Evolutionary conservation across 2,329 filamentous ascomycete species (phyloP), one percentile per base, ranked within the genome.

Genomic region (Epichloe elymi): DNA sequence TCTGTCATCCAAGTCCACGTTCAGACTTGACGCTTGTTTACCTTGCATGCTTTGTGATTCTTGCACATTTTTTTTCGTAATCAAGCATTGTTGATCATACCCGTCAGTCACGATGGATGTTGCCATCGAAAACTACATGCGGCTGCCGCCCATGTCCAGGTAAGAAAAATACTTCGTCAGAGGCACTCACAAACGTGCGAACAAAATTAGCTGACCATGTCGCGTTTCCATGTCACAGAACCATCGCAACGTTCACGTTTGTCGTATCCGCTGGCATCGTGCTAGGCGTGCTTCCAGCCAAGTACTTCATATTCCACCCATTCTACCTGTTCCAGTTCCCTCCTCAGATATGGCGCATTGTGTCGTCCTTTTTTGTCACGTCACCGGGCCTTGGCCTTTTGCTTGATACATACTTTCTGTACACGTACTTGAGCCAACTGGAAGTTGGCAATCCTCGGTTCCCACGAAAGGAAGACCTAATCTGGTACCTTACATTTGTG

Each of bases 401-500:
- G 38, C 75, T 89, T 67, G 85, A 91, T 65, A 80, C 86, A 47
- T 90, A 87, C 67, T 83, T 74, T 49, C 59, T 93, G 57, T 95
- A 84, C 71, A 83, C 78, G 56, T 94, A 93, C 69, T 72, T 85
- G 59, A 85, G 79, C 63, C 78, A 82, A 57, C 72, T 95, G 47
- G 90, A 95, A 72, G 76, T 69, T 41, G 75, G 77, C 56, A 86
- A 85, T 55, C 70, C 83, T 49, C 81, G 86, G 53, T 91, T 95
- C 65, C 70, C 74, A 41, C 75, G 78, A 58, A 85, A 85, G 52
- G 89, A 88, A 63, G 86, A 93, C 64, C 79, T 93, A 59, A 74
- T 93, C 55, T 83, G 83, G 70, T 95, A 94, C 65, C 70, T 94
- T 59, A 68, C 83, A 53, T 93, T 93, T 64, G 76, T 90, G 59